Conservation (phyloP, 2,329 filamentous ascomycete species). For the Hymenoscyphus linearis region DNA sequence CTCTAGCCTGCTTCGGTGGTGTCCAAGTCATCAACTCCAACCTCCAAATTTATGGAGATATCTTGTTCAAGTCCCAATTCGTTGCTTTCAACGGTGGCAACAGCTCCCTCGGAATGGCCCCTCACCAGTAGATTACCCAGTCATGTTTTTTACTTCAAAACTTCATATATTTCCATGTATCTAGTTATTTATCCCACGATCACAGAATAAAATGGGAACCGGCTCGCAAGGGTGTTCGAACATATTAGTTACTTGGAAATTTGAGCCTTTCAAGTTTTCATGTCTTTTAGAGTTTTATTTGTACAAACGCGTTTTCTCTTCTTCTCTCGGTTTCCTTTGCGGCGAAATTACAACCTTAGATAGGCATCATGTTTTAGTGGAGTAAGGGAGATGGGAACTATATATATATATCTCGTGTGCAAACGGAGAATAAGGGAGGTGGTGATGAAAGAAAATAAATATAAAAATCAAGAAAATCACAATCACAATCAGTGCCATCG, state of each 20-base stretch:
- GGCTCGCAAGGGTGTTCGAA: background rate
- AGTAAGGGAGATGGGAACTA: background rate
- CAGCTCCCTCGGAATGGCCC: constrained; percentile 47
- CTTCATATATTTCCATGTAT: background rate
- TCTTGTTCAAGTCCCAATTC: constrained; percentile 58
- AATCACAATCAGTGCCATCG: too few species aligned
- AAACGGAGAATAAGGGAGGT: background rate
- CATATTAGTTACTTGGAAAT: background rate
- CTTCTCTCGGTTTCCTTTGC: background rate
- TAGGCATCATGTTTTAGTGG: background rate
- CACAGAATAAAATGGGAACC: background rate
- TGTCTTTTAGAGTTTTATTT: background rate
- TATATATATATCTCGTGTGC: background rate
- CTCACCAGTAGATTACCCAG: constrained; percentile 23
- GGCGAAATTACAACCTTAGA: background rate
- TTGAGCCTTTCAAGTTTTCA: background rate
- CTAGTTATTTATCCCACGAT: background rate
- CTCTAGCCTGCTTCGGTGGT: constrained; percentile 59
- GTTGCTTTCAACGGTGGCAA: constrained; percentile 53
- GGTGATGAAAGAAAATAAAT: background rate
- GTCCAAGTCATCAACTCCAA: constrained; percentile 53
- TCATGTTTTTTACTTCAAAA: background rate
- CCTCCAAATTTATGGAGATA: constrained; percentile 58
- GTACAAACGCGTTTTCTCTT: background rate
- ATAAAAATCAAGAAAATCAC: too few species aligned